Percentiles rank a stretch among this genome's conserved stretches.
Evolutionary conservation across 1,284 basidiomycete genomes (phyloP).

Genomic region (Xerocomus minutiporus): DNA sequence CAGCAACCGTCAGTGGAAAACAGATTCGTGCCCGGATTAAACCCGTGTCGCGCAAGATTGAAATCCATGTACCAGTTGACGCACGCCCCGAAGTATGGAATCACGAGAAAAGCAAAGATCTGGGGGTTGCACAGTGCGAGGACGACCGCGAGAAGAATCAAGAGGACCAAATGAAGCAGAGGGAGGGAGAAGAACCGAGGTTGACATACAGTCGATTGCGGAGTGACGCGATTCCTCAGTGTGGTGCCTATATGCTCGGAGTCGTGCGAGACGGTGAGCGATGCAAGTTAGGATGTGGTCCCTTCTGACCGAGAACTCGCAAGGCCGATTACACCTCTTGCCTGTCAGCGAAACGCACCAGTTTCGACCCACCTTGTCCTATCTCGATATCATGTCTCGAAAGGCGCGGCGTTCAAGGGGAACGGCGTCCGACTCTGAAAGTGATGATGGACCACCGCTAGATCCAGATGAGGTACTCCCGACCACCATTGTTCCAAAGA

Average conservation of each 20-base stretch:
- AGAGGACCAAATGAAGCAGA: conserved; percentile 45
- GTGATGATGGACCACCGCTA: conserved; percentile 71
- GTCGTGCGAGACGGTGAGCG: conserved; percentile 63
- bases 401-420: conserved; percentile 52
- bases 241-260: conserved; percentile 66
- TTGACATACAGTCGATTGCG: conserved; percentile 64
- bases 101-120: conserved; percentile 54
- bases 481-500: conserved; percentile 46
- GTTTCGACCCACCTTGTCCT: conserved; percentile 72
- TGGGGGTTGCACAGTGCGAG: conserved; percentile 58
- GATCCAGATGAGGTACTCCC: conserved; percentile 68
- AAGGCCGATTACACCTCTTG: conserved; percentile 73
- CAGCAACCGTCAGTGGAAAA: conserved; percentile 66
- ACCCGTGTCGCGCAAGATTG: conserved; percentile 53
- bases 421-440: conserved; percentile 57
- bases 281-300: background rate
- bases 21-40: conserved; percentile 69
- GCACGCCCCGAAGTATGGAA: conserved; percentile 76
- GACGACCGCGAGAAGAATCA: conserved; percentile 75
- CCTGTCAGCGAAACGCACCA: conserved; percentile 73
- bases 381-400: conserved; percentile 65
- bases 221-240: conserved; percentile 64
- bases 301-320: conserved; percentile 11
- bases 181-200: conserved; percentile 53
- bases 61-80: conserved; percentile 75